phyloP scores from a whole-genome alignment of 495 filamentous ascomycete species.

The Penicillium tannophilum region DNA sequence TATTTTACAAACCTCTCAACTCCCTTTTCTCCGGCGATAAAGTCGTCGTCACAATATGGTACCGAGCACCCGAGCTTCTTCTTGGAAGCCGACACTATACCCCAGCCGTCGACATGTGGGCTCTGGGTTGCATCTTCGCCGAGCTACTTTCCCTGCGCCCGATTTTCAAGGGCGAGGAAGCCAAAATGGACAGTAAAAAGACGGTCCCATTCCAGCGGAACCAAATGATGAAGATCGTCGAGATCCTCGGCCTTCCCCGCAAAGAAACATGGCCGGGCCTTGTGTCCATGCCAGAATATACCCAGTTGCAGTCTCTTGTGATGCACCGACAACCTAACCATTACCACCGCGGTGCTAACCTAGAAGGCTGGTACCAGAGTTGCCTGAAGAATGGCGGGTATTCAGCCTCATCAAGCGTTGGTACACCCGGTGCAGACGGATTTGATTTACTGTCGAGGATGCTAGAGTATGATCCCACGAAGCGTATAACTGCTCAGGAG shows the following conservation, averaged over 20 bases:
- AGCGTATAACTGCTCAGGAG: constrained; percentile 79
- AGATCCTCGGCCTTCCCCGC: constrained; percentile 87
- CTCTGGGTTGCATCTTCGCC: constrained; percentile 96
- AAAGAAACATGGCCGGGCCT: constrained; percentile 89
- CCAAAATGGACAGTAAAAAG: constrained; percentile 98
- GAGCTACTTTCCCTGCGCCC: constrained; percentile 88
- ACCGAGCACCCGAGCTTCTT: constrained; percentile 91
- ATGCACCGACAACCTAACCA: constrained; percentile 44
- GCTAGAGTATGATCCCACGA: constrained; percentile 90
- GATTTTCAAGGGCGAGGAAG: constrained; percentile 98
- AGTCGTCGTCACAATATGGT: constrained; percentile 99
- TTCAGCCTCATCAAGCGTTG: constrained; percentile 47
- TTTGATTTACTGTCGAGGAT: constrained; percentile 78
- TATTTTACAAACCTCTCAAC: constrained; percentile 92
- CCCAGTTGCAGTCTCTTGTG: constrained; percentile 67
- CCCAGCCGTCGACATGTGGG: constrained; percentile 95
- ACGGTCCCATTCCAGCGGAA: constrained; percentile 96
- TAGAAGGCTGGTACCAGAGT: constrained; percentile 68
- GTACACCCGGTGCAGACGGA: constrained; percentile 70
- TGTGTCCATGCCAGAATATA: constrained; percentile 77
- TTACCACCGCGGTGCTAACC: constrained; percentile 48
- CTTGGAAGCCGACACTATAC: constrained; percentile 93
- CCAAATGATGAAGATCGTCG: constrained; percentile 98
- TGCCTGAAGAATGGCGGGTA: constrained; percentile 62
- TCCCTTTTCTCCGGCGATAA: constrained; percentile 94